Evolutionary conservation across 768 basidiomycete species (phyloP), one percentile per base, ranked within the genome.

Genomic region (Lyophyllum atratum): DNA sequence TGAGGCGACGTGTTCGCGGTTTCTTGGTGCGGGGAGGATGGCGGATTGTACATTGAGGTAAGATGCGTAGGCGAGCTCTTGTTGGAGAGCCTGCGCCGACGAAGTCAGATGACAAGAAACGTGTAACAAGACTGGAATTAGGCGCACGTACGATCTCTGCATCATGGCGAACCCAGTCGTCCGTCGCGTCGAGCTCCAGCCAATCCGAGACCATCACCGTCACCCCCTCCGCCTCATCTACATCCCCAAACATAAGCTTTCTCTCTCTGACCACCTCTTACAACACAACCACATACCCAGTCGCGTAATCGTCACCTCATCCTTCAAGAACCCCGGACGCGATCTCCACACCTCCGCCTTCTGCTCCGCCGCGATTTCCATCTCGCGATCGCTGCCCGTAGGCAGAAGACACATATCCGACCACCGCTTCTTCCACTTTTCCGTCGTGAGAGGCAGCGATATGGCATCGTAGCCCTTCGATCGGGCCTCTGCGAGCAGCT

Each of bases 91-190:
- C 94, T 96, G 58, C 6, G 31, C 6, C 31, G 34, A 37, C 11
- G 34, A 37, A 5, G 17, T 37, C 14, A 37, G 34, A 37, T 37
- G 59, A 60, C 40, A 44, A 12, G 55, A 46, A 61, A 29, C 17
- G 25, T 15, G 15, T 14, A 12, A 21, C 43, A 44, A 29, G 15
- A 6, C 14, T 4, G 43, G 15, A 17, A n/a, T 8, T n/a, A 19
- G 14, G 26, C 46, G 9, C 49, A 59, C 90, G 73, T 70, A 95
- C 95, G 53, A 96, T 90, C 74, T 96, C 97, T 44, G 94, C 90
- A 68, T 99, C 97, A 65, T 96, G 93, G 44, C 97, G 85, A 52
- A 98, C 87, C 81, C 95, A 93, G 65, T 94, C 93, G 72, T 98
- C 95, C 0, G 84, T 76, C 8, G 93, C 88, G 73, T 99, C 97